Percentiles rank a stretch among this genome's conserved stretches.
Conservation (phyloP, 345 rosid species). For the Bruguiera parviflora region DNA sequence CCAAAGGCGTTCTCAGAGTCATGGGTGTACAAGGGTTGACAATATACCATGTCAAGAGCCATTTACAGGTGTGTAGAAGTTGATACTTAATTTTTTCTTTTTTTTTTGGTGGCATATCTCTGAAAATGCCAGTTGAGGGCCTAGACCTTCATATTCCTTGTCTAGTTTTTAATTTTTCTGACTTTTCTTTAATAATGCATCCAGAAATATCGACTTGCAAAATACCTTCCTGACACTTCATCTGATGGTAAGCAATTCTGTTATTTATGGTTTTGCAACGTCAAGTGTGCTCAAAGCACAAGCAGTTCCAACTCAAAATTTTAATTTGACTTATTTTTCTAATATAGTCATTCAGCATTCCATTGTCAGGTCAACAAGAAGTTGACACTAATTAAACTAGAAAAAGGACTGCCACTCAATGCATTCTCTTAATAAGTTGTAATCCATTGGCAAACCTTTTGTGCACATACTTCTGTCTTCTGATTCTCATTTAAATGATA, state of each 20-base stretch:
- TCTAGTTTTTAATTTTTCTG: slow-evolving; percentile 11
- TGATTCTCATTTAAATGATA: slow-evolving; percentile 21
- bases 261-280: slow-evolving; percentile 11
- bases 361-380: too few species aligned
- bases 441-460: neutral
- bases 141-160: neutral
- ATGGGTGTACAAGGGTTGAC: slow-evolving; percentile 98
- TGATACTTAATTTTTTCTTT: neutral
- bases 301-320: too few species aligned
- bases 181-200: slow-evolving; percentile 25
- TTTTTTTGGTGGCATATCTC: neutral
- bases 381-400: neutral
- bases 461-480: slow-evolving; percentile 10
- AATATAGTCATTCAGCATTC: too few species aligned
- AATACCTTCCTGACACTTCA: slow-evolving; percentile 92
- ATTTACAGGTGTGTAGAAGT: slow-evolving; percentile 64
- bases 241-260: slow-evolving; percentile 65
- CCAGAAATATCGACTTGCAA: slow-evolving; percentile 94
- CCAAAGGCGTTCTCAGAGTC: slow-evolving; percentile 97
- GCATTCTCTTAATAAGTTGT: neutral
- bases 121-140: neutral
- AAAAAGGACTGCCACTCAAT: neutral
- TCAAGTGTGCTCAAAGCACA: too few species aligned
- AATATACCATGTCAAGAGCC: slow-evolving; percentile 98
- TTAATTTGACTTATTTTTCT: too few species aligned